A percentile compares a stretch with the other conserved stretches of the same genome.
Conservation (phyloP, 2,329 filamentous ascomycete genomes). For the Coleophoma eucalyptorum region DNA sequence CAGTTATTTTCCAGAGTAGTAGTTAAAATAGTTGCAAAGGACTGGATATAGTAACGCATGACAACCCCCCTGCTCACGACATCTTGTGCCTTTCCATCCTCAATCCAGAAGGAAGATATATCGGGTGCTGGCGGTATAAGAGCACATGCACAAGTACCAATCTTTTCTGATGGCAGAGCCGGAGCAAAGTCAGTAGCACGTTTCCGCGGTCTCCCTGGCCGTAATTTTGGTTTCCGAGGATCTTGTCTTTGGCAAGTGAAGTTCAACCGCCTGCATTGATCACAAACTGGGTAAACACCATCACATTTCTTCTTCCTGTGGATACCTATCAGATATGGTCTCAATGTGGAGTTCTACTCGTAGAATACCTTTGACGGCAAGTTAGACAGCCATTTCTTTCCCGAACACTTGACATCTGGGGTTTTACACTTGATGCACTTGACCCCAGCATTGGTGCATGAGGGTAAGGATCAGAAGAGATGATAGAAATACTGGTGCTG, state of each 20-base stretch:
- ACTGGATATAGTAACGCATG: conserved; percentile 6
- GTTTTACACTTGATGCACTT: too few species aligned
- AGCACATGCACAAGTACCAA: not conserved
- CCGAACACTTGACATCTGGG: too few species aligned
- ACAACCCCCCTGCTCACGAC: not conserved
- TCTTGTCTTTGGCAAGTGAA: conserved; percentile 2
- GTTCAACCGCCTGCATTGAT: conserved; percentile 2
- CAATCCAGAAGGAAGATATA: not conserved
- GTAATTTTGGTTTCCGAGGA: not conserved
- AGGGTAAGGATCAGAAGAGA: too few species aligned
- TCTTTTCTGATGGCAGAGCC: not conserved
- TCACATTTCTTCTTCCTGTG: conserved; percentile 4
- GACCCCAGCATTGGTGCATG: too few species aligned
- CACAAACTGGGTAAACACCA: conserved; percentile 1
- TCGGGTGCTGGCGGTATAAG: not conserved
- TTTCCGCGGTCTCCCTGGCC: too few species aligned
- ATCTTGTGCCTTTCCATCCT: not conserved
- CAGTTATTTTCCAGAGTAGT: conserved; percentile 1
- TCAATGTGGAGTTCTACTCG: too few species aligned
- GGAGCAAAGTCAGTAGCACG: too few species aligned
- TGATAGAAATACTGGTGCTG: too few species aligned
- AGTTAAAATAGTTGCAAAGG: conserved; percentile 3
- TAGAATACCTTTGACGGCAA: too few species aligned
- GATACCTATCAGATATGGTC: too few species aligned
- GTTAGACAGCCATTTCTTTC: too few species aligned